Base-by-base conservation (phyloP, 345 rosid species). In the Carallia brachiata region DNA sequence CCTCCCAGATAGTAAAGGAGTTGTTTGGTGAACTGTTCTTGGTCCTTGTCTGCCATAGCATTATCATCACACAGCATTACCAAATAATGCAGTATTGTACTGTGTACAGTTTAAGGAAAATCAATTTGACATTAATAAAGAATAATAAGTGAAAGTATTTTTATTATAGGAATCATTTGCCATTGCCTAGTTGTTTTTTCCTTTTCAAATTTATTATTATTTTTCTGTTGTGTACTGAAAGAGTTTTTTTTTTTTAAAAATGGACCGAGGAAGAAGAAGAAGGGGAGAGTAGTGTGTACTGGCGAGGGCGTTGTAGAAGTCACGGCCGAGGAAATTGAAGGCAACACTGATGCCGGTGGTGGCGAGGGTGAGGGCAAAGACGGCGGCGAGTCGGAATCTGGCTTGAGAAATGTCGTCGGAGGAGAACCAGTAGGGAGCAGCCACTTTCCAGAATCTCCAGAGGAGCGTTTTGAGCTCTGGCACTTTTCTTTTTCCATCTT, bases 311-410 rank as follows among this genome's bases (percentile, higher is more conserved):
- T 94, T 94, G 84, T 81, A 94, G 86, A 94, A 94, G 77, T 94
- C 98, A 56, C 97, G 98, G 73, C 98, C 98, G 44, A 94, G 98
- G 82, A 91, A 94, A 80, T 68, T 94, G 83, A 94, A 94, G 71
- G 95, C 97, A 36, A 94, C 96, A 80, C 97, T 91, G 74, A 91
- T 87, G 68, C 97, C 98, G 9, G 97, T 91, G 65, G 97, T 94
- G 65, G 82, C 96, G 44, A 94, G 81, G 48, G 95, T 94, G 39
- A 94, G 95, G 57, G 96, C 97, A 68, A 94, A 88, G 13, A 91
- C 96, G 54, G 87, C 84, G 17, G 88, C 97, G 15, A 94, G 88
- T 74, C 86, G 98, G 71, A 88, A 70, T 81, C 96, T 83, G 31
- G 93, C 98, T 70, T 85, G 90, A 50, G 60, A 78, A 72, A 83